Percentiles rank a stretch among this genome's conserved stretches.
These are phyloP conservation scores for Gaeumannomyces sp. DNA, from an alignment of 2,329 filamentous ascomycete species.

Conservation along the genomic window DNA sequence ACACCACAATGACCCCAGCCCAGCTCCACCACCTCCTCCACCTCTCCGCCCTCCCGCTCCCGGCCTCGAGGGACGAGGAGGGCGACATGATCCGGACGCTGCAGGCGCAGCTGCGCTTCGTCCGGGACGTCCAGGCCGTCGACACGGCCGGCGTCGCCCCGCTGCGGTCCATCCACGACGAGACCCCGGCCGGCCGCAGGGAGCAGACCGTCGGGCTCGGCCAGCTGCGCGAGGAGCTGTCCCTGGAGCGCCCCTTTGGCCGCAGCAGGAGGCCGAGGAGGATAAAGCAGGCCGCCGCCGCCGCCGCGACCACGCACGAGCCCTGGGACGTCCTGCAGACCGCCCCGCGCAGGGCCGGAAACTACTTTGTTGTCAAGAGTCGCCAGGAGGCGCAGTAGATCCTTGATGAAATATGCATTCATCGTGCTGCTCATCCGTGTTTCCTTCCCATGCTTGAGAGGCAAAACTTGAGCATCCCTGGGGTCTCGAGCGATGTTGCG, in stretches of 20 bases:
- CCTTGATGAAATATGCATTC: not conserved
- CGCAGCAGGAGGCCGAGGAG: conserved; percentile 40
- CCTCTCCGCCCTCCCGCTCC: conserved; percentile 78
- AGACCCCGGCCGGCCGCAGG: conserved; percentile 50
- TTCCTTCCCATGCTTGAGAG: not conserved
- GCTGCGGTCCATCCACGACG: conserved; percentile 74
- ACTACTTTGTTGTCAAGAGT: conserved; percentile 72
- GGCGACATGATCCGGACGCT: conserved; percentile 66
- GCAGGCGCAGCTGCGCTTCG: conserved; percentile 79
- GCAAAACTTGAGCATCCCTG: too few relatives aligned
- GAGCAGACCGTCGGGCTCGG: conserved; percentile 55
- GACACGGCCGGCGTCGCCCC: conserved; percentile 69
- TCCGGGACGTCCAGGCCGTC: conserved; percentile 76
- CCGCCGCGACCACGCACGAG: conserved; percentile 42
- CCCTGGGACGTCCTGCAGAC: conserved; percentile 63
- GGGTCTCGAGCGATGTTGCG: too few relatives aligned
- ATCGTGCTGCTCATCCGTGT: not conserved
- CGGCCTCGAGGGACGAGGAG: conserved; percentile 57
- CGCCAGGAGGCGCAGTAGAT: not conserved
- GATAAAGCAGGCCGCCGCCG: conserved; percentile 25
- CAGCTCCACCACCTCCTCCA: conserved; percentile 80
- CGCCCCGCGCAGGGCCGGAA: conserved; percentile 60
- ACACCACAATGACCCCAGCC: conserved; percentile 47
- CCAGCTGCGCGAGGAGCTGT: conserved; percentile 49
- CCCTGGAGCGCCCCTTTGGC: conserved; percentile 55